A percentile compares a stretch with the other conserved stretches of the same genome.
Conservation (phyloP, 192 early-diverging fungal species). For the Mortierella claussenii region DNA sequence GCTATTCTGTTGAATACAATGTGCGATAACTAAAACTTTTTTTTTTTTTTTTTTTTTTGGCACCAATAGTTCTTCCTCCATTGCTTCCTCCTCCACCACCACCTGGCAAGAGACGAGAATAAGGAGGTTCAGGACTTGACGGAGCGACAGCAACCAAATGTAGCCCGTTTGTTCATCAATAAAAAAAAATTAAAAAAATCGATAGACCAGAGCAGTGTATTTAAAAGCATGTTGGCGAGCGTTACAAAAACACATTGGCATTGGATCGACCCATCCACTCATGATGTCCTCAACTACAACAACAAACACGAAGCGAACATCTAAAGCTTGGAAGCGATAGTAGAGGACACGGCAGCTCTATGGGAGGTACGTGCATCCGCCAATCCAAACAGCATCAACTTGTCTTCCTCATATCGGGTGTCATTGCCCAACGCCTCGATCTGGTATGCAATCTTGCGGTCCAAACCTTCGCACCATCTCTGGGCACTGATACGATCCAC, state of each 20-base stretch:
- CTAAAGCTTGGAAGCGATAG: slow-evolving; percentile 19
- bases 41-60: not conserved
- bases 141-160: no score
- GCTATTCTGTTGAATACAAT: no score
- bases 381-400: slow-evolving; percentile 49
- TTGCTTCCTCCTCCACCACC: slow-evolving; percentile 50
- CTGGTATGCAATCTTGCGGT: slow-evolving; percentile 32
- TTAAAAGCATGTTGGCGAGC: not conserved
- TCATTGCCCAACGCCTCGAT: slow-evolving; percentile 22
- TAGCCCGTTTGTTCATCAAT: not conserved
- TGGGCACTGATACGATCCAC: slow-evolving; percentile 29
- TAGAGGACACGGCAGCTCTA: not conserved
- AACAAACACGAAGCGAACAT: no score
- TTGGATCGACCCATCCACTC: no score
- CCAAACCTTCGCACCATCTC: slow-evolving; percentile 42
- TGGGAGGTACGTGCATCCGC: slow-evolving; percentile 23
- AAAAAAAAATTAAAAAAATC: not conserved
- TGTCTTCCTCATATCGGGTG: slow-evolving; percentile 35
- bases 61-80: slow-evolving; percentile 22
- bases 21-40: not conserved
- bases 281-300: no score
- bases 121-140: not conserved
- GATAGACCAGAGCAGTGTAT: not conserved
- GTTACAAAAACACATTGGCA: no score
- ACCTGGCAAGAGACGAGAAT: slow-evolving; percentile 34